Percentiles rank a stretch among this genome's conserved stretches.
These are phyloP conservation scores for Aspergillus neotritici DNA, from an alignment of 2,329 filamentous ascomycete species.

Conservation along the genomic window DNA sequence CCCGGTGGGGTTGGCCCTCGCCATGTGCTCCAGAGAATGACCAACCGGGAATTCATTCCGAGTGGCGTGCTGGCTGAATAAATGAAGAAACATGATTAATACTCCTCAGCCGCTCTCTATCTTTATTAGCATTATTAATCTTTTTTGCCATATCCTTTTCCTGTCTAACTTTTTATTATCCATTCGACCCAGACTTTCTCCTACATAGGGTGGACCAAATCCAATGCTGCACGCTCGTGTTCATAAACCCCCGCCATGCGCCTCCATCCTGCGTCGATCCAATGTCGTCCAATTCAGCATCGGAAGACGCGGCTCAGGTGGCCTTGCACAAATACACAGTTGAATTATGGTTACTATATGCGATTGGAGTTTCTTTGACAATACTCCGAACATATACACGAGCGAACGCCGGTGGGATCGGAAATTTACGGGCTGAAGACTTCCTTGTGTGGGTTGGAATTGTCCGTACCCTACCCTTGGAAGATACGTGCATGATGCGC, in stretches of 20 bases:
- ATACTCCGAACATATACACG: conserved; percentile 37
- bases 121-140: no score
- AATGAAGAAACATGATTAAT: no score
- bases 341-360: conserved; percentile 24
- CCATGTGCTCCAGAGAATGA: no score
- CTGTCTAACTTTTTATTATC: not conserved
- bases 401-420: conserved; percentile 15
- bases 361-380: conserved; percentile 20
- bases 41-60: no score
- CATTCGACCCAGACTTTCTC: no score
- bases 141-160: no score
- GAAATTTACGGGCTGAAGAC: conserved; percentile 42
- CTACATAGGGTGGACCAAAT: not conserved
- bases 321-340: conserved; percentile 13
- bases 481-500: not conserved
- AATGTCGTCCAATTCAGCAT: conserved; percentile 5
- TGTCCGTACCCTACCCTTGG: conserved; percentile 38
- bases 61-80: no score
- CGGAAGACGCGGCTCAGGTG: conserved; percentile 12
- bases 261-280: not conserved
- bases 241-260: not conserved
- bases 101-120: no score
- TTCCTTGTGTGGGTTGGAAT: conserved; percentile 50
- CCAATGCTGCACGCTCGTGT: not conserved
- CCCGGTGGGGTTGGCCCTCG: not conserved